Base-by-base conservation (phyloP, 2,329 filamentous ascomycete species). In the Colletotrichum lini region DNA sequence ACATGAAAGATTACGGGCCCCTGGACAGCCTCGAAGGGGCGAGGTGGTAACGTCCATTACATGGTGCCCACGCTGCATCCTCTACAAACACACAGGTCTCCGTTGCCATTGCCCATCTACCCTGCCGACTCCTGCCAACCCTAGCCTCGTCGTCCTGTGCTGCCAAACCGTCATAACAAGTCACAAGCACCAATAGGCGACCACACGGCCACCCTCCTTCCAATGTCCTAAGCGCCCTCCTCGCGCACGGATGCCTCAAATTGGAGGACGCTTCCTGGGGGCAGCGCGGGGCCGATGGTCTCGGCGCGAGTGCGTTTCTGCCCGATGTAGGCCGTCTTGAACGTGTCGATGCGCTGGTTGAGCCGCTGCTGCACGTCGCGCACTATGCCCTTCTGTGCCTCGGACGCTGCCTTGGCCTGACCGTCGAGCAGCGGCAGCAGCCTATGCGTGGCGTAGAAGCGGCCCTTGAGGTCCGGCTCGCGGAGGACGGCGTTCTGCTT, bases 391-490 rank as follows among this genome's bases (percentile, higher is more conserved):
- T 79, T 78, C 50, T 84, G 78, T 69, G 83, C 84, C 6, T 77
- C 78, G 1, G 75, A 76, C 12, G 81, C 80, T 50, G 86, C 82
- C n/a, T 70, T 57, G 50, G 49, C 38, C 26, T 63, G 59, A 35
- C 68, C 67, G 45, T 71, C 63, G 64, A 89, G 79, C 65, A 89
- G 83, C 18, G 83, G 83, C 78, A 88, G 85, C 45, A 90, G 81
- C 69, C 84, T 82, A 68, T 84, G 79, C n/a, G 86, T 86, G 18
- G 88, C 85, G 79, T 90, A 90, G 79, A 90, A 90, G n/a, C 88
- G 82, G 61, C 88, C 88, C 68, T 83, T 82, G 61, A 90, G 82
- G 26, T 82, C 81, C 16, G 77, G 76, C 75, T 89, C 87, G 72
- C 85, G 82, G 23, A 88, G 76, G 54, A 83, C 80, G n/a, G 80